Percentiles rank a stretch among this genome's conserved stretches.
phyloP scores from a whole-genome alignment of 2,329 filamentous ascomycete species.

The Ascocoryne sarcoides region DNA sequence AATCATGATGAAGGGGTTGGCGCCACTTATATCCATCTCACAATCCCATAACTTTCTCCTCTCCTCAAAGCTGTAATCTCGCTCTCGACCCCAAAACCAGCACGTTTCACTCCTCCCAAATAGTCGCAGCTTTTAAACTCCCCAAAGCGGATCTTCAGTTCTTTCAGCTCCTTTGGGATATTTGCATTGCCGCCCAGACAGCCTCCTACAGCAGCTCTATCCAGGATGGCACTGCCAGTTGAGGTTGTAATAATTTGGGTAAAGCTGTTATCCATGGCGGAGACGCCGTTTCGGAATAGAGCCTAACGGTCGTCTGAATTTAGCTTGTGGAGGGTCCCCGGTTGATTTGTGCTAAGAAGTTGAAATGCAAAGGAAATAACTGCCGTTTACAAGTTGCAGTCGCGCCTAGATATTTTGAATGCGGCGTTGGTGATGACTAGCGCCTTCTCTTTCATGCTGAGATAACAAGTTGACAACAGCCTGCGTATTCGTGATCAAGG shows the following conservation, averaged over 20 bases:
- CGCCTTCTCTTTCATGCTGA: background rate
- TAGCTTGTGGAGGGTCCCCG: too few relatives aligned
- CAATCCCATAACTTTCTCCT: constrained; percentile 13
- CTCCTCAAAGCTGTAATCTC: constrained; percentile 12
- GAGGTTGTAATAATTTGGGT: constrained; percentile 15
- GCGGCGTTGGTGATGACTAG: background rate
- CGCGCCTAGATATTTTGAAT: background rate
- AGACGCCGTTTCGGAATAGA: constrained; percentile 12
- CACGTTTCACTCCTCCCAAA: constrained; percentile 6
- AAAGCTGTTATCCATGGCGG: constrained; percentile 15
- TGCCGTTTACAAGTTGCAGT: background rate
- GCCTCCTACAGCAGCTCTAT: constrained; percentile 14
- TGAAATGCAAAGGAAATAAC: too few relatives aligned
- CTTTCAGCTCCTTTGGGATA: constrained; percentile 13
- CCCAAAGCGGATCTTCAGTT: constrained; percentile 15
- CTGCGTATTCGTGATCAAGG: background rate
- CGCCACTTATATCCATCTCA: constrained; percentile 10
- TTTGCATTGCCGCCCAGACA: constrained; percentile 15
- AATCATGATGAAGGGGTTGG: too few relatives aligned
- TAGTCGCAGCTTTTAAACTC: constrained; percentile 12
- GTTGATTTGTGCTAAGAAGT: too few relatives aligned
- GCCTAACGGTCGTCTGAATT: too few relatives aligned
- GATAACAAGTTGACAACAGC: background rate
- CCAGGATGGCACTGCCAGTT: constrained; percentile 12
- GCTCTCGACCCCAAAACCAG: constrained; percentile 15